Conservation (phyloP, 768 basidiomycete species). For the Phallus indusiatus region DNA sequence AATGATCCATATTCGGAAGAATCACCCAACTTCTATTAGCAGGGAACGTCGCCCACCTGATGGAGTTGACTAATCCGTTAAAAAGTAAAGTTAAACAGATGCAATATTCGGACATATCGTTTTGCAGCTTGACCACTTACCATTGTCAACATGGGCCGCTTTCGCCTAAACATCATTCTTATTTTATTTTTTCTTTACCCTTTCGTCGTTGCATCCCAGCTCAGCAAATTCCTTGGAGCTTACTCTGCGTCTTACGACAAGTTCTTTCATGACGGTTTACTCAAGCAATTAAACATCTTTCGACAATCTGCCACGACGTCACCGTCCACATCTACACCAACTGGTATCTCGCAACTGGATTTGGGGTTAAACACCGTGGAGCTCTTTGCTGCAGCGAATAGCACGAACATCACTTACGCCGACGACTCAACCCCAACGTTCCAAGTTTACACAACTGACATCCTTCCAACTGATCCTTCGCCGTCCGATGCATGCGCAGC, state of each 20-base stretch:
- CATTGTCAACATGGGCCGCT: too few relatives aligned
- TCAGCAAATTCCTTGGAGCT: not conserved
- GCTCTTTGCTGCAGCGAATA: not conserved
- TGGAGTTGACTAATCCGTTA: too few relatives aligned
- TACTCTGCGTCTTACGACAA: not conserved
- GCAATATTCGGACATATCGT: too few relatives aligned
- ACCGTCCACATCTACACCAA: not conserved
- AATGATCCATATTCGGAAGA: too few relatives aligned
- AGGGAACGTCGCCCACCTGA: too few relatives aligned
- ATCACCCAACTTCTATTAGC: too few relatives aligned
- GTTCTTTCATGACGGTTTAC: not conserved
- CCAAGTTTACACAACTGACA: not conserved
- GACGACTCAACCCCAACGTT: not conserved
- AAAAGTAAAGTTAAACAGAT: too few relatives aligned
- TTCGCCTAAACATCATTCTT: too few relatives aligned
- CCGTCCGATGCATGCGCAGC: not conserved
- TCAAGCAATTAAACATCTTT: not conserved
- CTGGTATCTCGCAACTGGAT: not conserved
- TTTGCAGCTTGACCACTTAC: too few relatives aligned
- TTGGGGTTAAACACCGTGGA: not conserved
- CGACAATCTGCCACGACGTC: not conserved
- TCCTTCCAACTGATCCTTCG: not conserved
- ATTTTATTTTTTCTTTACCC: not conserved
- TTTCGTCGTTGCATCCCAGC: not conserved
- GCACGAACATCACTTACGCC: not conserved